Evolutionary conservation across 2,329 filamentous ascomycete species (phyloP).

Genomic region (Botryotinia convoluta): DNA sequence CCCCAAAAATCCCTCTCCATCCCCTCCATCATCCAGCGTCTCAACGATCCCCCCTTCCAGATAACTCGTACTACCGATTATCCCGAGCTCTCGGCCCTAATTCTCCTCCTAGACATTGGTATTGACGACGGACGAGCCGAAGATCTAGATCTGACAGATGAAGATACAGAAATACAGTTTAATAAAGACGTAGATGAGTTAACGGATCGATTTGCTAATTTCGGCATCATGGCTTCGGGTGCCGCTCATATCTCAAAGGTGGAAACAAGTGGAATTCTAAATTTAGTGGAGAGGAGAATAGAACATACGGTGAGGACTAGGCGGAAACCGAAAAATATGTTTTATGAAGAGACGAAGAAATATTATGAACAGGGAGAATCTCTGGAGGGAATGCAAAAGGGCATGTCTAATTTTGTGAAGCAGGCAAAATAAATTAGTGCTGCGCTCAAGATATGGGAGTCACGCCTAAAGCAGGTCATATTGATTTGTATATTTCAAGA

Average conservation of each 20-base stretch:
- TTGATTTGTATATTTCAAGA: not conserved
- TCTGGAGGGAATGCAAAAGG: slow-evolving; percentile 35
- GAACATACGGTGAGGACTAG: slow-evolving; percentile 66
- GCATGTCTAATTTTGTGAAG: slow-evolving; percentile 33
- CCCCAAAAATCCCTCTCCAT: slow-evolving; percentile 43
- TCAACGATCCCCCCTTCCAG: slow-evolving; percentile 50
- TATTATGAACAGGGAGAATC: slow-evolving; percentile 39
- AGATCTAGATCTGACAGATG: slow-evolving; percentile 35
- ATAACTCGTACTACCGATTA: slow-evolving; percentile 63
- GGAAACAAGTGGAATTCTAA: slow-evolving; percentile 73
- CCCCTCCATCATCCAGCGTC: slow-evolving; percentile 45
- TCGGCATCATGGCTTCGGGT: slow-evolving; percentile 71
- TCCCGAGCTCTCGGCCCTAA: slow-evolving; percentile 60
- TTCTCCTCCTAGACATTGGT: slow-evolving; percentile 69
- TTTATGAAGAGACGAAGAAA: slow-evolving; percentile 42
- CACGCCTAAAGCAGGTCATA: not conserved
- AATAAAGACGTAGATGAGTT: slow-evolving; percentile 70
- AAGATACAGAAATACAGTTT: slow-evolving; percentile 52
- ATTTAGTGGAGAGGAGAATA: slow-evolving; percentile 72
- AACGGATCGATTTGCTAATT: slow-evolving; percentile 54
- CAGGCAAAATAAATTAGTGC: slow-evolving; percentile 15
- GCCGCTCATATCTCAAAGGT: slow-evolving; percentile 69
- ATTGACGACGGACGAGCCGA: slow-evolving; percentile 60
- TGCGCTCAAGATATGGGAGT: not conserved
- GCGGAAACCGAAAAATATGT: slow-evolving; percentile 64